Base-by-base conservation (phyloP, 2,329 filamentous ascomycete genomes). In the Epichloe sp. region DNA sequence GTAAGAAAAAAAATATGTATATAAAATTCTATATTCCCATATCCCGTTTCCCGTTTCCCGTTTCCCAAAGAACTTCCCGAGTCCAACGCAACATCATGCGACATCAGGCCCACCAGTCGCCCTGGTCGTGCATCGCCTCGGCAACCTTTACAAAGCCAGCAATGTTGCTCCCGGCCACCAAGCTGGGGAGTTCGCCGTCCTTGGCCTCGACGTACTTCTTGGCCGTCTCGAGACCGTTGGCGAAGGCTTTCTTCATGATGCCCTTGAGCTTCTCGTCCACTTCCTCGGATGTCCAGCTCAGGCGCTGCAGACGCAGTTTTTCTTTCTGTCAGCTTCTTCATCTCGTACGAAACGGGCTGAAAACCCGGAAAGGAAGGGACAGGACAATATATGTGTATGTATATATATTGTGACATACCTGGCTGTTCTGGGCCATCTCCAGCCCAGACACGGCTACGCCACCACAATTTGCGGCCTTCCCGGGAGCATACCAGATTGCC, bases 361-460 rank as follows among this genome's bases (percentile, higher is more conserved):
- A 4, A 11, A 4, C 31, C 3, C 31, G 31, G 38, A 0, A 14
- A 15, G 40, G 8, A 14, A 15, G 17, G 41, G 40, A 12, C 5
- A 26, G 7, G 23, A 26, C 7, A 26, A 2, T 26, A 7, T 1
- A 26, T 26, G 4, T 26, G 7, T 26, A 8, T 26, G 8, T 26
- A 8, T 26, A 23, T 23, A 1, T 23, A 6, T 23, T 6, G 3
- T 26, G 23, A 26, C 23, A 34, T 56, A 64, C 62, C 58, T 68
- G 73, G 58, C 85, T 91, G 81, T 98, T 97, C 81, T 98, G 93
- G 7, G 91, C 90, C 93, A 98, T 98, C 79, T 98, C 93, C 44
- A 98, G 82, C 61, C 93, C 93, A 3, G 89, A 95, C 41, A 98
- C 93, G 52, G 93, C 93, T 52, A 97, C 93, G 77, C 93, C 93